Evolutionary conservation across 148 eudicot genomes (phyloP), one percentile per base, ranked within the genome.

Genomic region (Rhododendron henanense): DNA sequence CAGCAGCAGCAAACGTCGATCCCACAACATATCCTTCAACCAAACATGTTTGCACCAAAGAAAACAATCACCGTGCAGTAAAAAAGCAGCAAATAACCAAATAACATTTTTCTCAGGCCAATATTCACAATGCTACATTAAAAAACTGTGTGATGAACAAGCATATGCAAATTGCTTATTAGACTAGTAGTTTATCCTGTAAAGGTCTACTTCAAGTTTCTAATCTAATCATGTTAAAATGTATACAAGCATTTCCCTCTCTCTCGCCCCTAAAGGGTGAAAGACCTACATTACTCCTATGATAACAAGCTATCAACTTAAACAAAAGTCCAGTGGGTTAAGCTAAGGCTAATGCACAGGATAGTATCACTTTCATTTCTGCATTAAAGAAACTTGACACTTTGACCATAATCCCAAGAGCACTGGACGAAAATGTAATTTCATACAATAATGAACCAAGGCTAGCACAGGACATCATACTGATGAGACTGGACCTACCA

Each of bases 401-500:
- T 80, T 80, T 7, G 33, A 51, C 81, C 31, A 6, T 37, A 28
- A 53, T 51, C 67, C 44, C 6, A 6, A 81, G 18, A 31, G n/a
- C 8, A 15, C 41, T 15, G 31, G 41, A 47, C 33, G 2, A 51
- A 14, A 31, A 80, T 28, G n/a, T 50, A 50, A 2, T 48, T 28
- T 47, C 44, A 31, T 57, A 2, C 28, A 57, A 35, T 25, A 81
- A 15, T 18, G n/a, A 59, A 51, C 33, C 1, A 44, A 37, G 10
- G n/a, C 67, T 23, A 18, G 48, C 48, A 45, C 73, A 55, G 47
- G 19, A 37, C 14, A 51, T 78, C 75, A 82, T 2, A 55, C 55
- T 23, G 67, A 61, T 31, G 37, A 83, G 83, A 87, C 51, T 9
- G 55, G 55, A 81, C 77, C 23, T 84, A 84, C 88, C 83, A 48